Evolutionary conservation across 108 stramenopile genomes (phyloP).

Genomic region (Stephanodiscus minutulus): DNA sequence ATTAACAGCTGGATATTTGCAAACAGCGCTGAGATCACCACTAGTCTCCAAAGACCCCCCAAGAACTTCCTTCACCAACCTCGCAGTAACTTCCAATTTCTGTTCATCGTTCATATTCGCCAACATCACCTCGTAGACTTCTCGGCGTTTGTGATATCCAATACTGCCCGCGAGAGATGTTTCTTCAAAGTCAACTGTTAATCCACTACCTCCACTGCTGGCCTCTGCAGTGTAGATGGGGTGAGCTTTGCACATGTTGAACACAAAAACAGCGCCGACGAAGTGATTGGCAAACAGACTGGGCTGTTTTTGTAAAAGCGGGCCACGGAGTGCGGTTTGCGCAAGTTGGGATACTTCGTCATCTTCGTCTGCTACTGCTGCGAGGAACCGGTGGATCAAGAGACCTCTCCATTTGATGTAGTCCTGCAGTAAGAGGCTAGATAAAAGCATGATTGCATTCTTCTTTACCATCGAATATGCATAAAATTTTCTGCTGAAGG

Average conservation of each 20-base stretch:
- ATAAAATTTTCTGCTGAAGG: conserved; percentile 7
- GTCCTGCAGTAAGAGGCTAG: conserved; percentile 90
- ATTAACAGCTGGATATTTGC: conserved; percentile 38
- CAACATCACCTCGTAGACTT: conserved; percentile 85
- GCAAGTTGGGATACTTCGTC: conserved; percentile 79
- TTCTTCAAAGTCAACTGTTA: conserved; percentile 54
- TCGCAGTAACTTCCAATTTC: conserved; percentile 86
- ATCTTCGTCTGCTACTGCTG: conserved; percentile 89
- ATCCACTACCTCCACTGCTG: conserved; percentile 67
- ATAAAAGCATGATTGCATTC: conserved; percentile 87
- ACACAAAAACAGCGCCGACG: conserved; percentile 90
- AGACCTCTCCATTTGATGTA: conserved; percentile 96
- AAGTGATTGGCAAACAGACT: conserved; percentile 87
- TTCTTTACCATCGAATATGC: conserved; percentile 70
- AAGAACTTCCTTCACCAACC: conserved; percentile 87
- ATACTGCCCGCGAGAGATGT: conserved; percentile 50
- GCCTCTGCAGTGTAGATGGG: conserved; percentile 83
- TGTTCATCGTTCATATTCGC: conserved; percentile 88
- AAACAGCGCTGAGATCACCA: conserved; percentile 69
- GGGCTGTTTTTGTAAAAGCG: conserved; percentile 73
- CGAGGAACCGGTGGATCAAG: conserved; percentile 87
- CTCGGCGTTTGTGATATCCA: conserved; percentile 55
- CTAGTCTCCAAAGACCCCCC: conserved; percentile 67
- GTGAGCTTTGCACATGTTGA: conserved; percentile 91
- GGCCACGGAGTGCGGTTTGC: conserved; percentile 72